Evolutionary conservation across 1,139 yeast genomes (phyloP).

Genomic region (Magnusiomyces tetraspermus): DNA sequence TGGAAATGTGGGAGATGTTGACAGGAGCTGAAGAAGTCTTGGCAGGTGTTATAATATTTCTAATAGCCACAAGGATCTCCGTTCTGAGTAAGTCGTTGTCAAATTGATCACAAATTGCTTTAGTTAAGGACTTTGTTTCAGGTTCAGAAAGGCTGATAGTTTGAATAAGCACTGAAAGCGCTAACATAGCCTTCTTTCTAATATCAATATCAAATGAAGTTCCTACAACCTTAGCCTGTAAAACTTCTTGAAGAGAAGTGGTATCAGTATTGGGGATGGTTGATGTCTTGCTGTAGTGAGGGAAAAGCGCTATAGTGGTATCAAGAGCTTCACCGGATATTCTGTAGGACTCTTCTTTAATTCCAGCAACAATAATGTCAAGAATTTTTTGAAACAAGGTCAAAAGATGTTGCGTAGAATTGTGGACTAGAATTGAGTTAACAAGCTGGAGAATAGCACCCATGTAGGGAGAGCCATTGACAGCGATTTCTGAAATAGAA

Average conservation of each 20-base stretch:
- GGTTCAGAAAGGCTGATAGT: conserved; percentile 19
- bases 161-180: conserved; percentile 31
- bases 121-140: conserved; percentile 15
- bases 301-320: conserved; percentile 21
- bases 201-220: conserved; percentile 44
- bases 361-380: conserved; percentile 37
- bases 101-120: conserved; percentile 22
- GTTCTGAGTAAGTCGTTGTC: conserved; percentile 28
- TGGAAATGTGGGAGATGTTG: conserved; percentile 7
- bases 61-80: conserved; percentile 24
- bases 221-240: conserved; percentile 35
- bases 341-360: conserved; percentile 42
- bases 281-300: conserved; percentile 3
- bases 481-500: conserved; percentile 11
- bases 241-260: conserved; percentile 21
- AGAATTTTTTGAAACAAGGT: conserved; percentile 28
- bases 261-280: conserved; percentile 1
- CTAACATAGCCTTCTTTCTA: conserved; percentile 39
- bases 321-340: conserved; percentile 44
- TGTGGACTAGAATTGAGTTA: conserved; percentile 15
- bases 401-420: conserved; percentile 14
- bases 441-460: conserved; percentile 21
- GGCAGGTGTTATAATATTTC: conserved; percentile 15
- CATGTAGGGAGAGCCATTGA: conserved; percentile 9
- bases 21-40: background rate